Base-by-base conservation (phyloP, 176 grass and related monocot genomes). In the Oryza meyeriana region DNA sequence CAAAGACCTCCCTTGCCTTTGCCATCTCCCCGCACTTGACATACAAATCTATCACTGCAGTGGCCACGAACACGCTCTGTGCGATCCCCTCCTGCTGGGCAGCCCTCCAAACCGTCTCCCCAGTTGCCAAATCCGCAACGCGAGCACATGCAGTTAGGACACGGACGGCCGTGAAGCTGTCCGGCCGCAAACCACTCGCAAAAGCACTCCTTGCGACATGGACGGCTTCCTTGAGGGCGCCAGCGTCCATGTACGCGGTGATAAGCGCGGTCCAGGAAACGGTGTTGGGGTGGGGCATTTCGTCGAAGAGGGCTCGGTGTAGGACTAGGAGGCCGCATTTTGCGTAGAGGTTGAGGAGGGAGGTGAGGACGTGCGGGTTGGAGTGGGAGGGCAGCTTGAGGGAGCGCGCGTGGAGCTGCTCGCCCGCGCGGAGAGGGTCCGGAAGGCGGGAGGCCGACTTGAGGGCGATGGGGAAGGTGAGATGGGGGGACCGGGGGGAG, bases 261-360 rank as follows among this genome's bases (percentile, higher is more conserved):
- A 94, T 82, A 35, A 94, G 89, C 35, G 92, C 89, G 8, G 92
- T 94, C 89, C 86, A 94, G 0, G 92, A 91, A 3, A 89, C 92
- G 12, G 87, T 81, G 52, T 39, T 38, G 18, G 80, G 89, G n/a
- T 29, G 39, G 5, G 55, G 57, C 77, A 94, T 91, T 83, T 91
- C 87, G 69, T 94, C 92, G 89, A 94, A 94, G 86, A 84, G 86
- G 1, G 89, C 84, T 5, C 41, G 13, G 18, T 24, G 71, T 68
- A 87, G 2, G 0, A 59, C 66, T 68, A 87, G 2, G 0, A 59
- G 86, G 77, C 84, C 80, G 33, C 92, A 94, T 79, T 66, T 87
- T 0, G 80, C 83, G 58, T 94, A 94, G 10, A 94, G 58, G 14
- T 0, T 79, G n/a, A 94, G 65, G 80, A 89, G 75, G 27, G 88